phyloP scores from a whole-genome alignment of 306 rosid species.

The Inga oerstediana region DNA sequence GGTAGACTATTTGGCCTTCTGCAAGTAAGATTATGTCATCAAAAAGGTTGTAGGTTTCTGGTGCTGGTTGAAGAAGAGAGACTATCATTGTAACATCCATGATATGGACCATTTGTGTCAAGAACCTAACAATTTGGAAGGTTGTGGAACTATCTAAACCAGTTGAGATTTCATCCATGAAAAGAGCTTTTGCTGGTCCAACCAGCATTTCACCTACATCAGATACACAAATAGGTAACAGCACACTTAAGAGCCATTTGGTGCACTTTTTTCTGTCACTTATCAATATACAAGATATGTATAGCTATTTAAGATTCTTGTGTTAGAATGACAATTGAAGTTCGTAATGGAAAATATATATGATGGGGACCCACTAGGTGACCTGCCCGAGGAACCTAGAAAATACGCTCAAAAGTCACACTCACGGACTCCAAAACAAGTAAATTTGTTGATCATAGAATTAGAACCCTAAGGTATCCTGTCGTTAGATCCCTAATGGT shows the following conservation, averaged over 20 bases:
- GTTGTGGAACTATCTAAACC: slow-evolving; percentile 81
- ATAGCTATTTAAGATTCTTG: neutral
- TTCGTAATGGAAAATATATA: neutral
- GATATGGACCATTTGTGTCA: slow-evolving; percentile 73
- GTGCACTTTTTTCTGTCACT: neutral
- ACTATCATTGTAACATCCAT: slow-evolving; percentile 68
- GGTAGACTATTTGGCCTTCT: slow-evolving; percentile 70
- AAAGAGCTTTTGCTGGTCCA: slow-evolving; percentile 70
- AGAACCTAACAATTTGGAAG: slow-evolving; percentile 60
- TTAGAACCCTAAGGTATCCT: too few relatives aligned
- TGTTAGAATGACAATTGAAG: neutral
- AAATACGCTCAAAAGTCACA: too few relatives aligned
- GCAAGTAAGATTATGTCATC: slow-evolving; percentile 69
- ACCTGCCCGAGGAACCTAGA: too few relatives aligned
- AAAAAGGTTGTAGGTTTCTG: slow-evolving; percentile 66
- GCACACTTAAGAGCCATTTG: neutral
- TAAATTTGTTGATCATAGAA: too few relatives aligned
- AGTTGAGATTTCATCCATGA: slow-evolving; percentile 82
- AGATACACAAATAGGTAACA: neutral
- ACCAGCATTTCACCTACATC: slow-evolving; percentile 71
- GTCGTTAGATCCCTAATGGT: too few relatives aligned
- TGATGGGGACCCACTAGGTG: too few relatives aligned
- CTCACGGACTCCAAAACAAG: too few relatives aligned
- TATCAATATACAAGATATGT: neutral
- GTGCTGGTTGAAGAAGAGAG: slow-evolving; percentile 79